Base-by-base conservation (phyloP, 192 early-diverging fungal genomes). In the Coemansia reversa region DNA sequence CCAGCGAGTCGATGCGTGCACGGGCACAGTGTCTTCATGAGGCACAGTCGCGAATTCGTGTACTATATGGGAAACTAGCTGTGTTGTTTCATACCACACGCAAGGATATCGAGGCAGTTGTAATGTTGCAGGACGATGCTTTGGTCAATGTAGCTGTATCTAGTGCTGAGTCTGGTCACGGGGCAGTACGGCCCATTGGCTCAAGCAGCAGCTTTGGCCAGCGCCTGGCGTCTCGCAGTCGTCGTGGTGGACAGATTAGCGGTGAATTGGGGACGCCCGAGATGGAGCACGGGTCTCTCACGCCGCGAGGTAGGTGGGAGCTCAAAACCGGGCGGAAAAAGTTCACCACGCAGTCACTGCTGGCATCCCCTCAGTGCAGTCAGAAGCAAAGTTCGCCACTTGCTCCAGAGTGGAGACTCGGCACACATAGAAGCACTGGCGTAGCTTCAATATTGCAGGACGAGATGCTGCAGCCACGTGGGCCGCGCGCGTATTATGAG, bases 251-350 rank as follows among this genome's bases (percentile, higher is more conserved):
- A 22, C 62, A 55, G 23, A 12, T 53, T 18, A 32, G 42, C 24
- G 33, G 50, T 6, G 42, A 39, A 35, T 28, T 58, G 62, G 56
- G 39, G 8, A n/a, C 62, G 0, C 78, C 78, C 0, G 78, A 80
- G 12, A 80, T 80, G 78, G 62, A 63, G 11, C 63, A 56, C 54
- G 78, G 78, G 3, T 48, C 69, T 53, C 59, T 80, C 47, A 80
- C 78, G 9, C 78, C 72, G 23, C 78, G 72, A 11, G 78, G 78
- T 16, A 72, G 78, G 25, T 80, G 69, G 68, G 72, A 80, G 48
- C 66, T 80, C 16, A 80, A 75, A 53, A 72, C 72, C 0, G 78
- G 78, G 12, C 64, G 68, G 0, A 70, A 60, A 32, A 80, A 80
- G 72, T 80, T 80, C 27, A 75, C 78, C 7, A 16, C 72, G 8